Percentiles rank a stretch among this genome's conserved stretches.
Conservation (phyloP, 2,329 filamentous ascomycete species). For the Epichloe gansuensis region DNA sequence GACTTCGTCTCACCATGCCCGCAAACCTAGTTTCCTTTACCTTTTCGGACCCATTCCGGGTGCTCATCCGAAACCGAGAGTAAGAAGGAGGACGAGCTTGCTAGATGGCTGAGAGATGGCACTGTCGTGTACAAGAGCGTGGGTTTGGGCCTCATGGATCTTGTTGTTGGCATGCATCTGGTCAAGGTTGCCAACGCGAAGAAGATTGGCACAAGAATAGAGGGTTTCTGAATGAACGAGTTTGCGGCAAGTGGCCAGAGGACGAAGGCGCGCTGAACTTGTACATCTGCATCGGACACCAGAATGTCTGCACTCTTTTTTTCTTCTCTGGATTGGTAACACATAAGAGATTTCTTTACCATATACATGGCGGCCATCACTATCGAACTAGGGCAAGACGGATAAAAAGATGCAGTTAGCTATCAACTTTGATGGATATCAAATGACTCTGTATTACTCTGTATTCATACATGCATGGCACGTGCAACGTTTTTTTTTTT, state of each 20-base stretch:
- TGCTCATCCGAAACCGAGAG: conserved; percentile 25
- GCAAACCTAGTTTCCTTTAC: conserved; percentile 22
- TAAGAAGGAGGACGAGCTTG: conserved; percentile 36
- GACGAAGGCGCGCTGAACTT: neutral
- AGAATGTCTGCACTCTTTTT: no score
- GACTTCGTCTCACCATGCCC: conserved; percentile 15
- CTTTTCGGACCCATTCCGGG: conserved; percentile 18
- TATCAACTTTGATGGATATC: neutral
- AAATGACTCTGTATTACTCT: neutral
- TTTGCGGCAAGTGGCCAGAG: neutral
- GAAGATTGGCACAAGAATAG: conserved; percentile 40
- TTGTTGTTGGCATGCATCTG: conserved; percentile 48
- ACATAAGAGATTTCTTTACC: neutral
- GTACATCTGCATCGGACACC: no score
- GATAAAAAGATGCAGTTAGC: neutral
- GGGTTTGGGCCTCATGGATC: conserved; percentile 53
- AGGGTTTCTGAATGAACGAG: conserved; percentile 12
- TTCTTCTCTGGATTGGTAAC: neutral
- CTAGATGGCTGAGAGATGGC: conserved; percentile 45
- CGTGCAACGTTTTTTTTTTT: neutral
- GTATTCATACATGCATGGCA: conserved; percentile 17
- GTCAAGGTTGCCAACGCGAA: conserved; percentile 42
- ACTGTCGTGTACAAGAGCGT: conserved; percentile 61
- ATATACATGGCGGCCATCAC: neutral
- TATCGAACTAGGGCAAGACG: neutral